These are phyloP conservation scores for Carpinus fangiana DNA, from an alignment of 306 rosid genomes.

Conservation along the genomic window DNA sequence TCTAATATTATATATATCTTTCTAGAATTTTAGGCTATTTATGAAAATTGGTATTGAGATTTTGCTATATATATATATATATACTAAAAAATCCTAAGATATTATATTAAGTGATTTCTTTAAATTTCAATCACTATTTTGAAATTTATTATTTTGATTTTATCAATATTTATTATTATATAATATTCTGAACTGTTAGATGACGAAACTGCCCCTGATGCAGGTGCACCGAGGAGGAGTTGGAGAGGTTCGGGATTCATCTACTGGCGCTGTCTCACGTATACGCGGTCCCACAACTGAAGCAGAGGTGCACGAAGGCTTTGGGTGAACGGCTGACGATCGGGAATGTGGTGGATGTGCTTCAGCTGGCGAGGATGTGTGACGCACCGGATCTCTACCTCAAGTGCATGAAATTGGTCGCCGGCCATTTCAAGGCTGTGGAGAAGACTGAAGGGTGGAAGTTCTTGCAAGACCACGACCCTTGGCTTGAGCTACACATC, in stretches of 20 bases:
- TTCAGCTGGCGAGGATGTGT: slow-evolving; percentile 85
- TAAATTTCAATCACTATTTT: no score
- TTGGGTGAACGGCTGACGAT: slow-evolving; percentile 51
- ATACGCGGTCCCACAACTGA: slow-evolving; percentile 76
- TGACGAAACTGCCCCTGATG: slow-evolving; percentile 36
- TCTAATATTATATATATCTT: neutral
- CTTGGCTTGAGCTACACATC: slow-evolving; percentile 80
- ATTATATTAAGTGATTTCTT: no score
- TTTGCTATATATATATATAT: no score
- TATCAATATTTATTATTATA: neutral
- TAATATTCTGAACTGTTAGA: neutral
- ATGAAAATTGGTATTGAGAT: no score
- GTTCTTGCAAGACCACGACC: slow-evolving; percentile 72
- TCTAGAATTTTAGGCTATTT: no score
- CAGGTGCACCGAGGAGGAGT: slow-evolving; percentile 65
- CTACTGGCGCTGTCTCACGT: slow-evolving; percentile 82
- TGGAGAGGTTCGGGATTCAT: slow-evolving; percentile 79
- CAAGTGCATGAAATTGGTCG: slow-evolving; percentile 69
- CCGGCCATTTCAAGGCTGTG: slow-evolving; percentile 59
- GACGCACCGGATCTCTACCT: slow-evolving; percentile 88
- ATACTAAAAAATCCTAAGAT: no score
- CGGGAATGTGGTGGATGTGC: slow-evolving; percentile 81
- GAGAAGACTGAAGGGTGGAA: slow-evolving; percentile 87
- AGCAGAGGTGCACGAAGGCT: slow-evolving; percentile 62
- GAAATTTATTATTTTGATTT: no score